Conservation (phyloP, 1,139 yeast species). For the Yarrowia galli region DNA sequence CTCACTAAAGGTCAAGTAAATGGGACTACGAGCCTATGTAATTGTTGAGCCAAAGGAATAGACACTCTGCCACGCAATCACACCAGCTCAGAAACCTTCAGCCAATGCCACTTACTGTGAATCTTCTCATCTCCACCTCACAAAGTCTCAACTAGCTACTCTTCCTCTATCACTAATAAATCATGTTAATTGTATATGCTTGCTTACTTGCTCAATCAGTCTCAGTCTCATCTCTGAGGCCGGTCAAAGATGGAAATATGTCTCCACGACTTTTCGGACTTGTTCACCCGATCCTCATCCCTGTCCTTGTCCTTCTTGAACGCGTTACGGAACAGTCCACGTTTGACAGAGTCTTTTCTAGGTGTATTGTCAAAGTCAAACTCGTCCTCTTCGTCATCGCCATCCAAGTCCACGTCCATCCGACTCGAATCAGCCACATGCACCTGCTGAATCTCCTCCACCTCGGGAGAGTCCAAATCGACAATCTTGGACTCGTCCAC, state of each 20-base stretch:
- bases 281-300: too few relatives aligned
- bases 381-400: constrained; percentile 1
- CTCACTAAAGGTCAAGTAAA: too few relatives aligned
- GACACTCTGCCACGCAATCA: too few relatives aligned
- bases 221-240: background rate
- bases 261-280: background rate
- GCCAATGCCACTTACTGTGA: too few relatives aligned
- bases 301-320: background rate
- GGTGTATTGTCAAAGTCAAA: constrained; percentile 16
- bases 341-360: background rate
- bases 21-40: too few relatives aligned
- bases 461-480: background rate
- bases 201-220: too few relatives aligned
- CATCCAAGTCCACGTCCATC: background rate
- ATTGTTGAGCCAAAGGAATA: too few relatives aligned
- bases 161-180: constrained; percentile 2
- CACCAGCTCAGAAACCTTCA: too few relatives aligned
- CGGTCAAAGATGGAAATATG: background rate
- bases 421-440: background rate
- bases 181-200: constrained; percentile 21
- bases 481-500: background rate
- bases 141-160: too few relatives aligned
- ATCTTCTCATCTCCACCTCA: too few relatives aligned
- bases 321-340: background rate
- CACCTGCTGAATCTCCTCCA: background rate